These are phyloP conservation scores for Agroathelia rolfsii DNA, from an alignment of 1,284 basidiomycete species.

Conservation along the genomic window DNA sequence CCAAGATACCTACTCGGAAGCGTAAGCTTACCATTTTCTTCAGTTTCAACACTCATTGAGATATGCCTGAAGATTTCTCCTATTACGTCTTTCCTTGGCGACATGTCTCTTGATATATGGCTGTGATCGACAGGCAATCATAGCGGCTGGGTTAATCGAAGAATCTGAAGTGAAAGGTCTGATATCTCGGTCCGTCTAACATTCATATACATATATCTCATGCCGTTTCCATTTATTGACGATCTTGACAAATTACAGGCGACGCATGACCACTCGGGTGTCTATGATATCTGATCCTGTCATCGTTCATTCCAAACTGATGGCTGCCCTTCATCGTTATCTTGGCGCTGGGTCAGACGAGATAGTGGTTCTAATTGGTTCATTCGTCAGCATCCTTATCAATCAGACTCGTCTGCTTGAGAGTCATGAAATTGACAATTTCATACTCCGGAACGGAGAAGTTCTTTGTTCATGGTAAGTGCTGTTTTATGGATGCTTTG, in stretches of 20 bases:
- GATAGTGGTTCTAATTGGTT: constrained; percentile 43
- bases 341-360: constrained; percentile 38
- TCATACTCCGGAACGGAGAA: constrained; percentile 50
- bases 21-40: constrained; percentile 22
- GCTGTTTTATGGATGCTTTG: constrained; percentile 1
- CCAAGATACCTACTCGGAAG: constrained; percentile 18
- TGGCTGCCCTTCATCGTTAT: constrained; percentile 42
- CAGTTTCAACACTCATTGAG: constrained; percentile 38
- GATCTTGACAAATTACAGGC: constrained; percentile 24
- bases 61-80: too few relatives aligned
- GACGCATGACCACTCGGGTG: constrained; percentile 34
- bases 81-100: constrained; percentile 45
- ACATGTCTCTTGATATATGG: constrained; percentile 55
- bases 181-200: constrained; percentile 38
- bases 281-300: constrained; percentile 42
- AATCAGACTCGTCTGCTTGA: constrained; percentile 49
- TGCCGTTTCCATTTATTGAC: constrained; percentile 1
- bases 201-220: neutral
- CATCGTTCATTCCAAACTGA: constrained; percentile 43
- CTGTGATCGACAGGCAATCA: constrained; percentile 41
- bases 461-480: constrained; percentile 47
- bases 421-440: constrained; percentile 58
- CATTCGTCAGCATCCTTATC: constrained; percentile 52
- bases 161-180: constrained; percentile 38
- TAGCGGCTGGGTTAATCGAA: constrained; percentile 31